Conservation (phyloP, 2,329 filamentous ascomycete species). For the Alternaria atra region DNA sequence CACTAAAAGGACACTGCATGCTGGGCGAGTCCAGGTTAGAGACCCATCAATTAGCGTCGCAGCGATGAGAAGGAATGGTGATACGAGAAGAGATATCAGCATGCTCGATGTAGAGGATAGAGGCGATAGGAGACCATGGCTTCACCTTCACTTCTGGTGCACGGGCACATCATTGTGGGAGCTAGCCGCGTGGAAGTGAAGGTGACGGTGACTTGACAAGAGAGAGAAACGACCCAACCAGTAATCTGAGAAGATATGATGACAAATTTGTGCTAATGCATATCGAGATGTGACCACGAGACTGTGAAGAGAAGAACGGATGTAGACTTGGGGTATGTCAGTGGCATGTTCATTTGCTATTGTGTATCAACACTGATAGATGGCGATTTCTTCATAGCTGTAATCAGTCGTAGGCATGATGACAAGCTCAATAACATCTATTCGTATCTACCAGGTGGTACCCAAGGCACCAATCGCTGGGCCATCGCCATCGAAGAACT, state of each 20-base stretch:
- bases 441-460: not conserved
- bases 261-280: not conserved
- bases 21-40: not conserved
- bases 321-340: no score
- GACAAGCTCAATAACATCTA: not conserved
- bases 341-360: not conserved
- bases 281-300: not conserved
- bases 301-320: not conserved
- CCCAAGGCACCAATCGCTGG: constrained; percentile 17
- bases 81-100: not conserved
- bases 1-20: not conserved
- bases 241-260: not conserved
- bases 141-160: constrained; percentile 12
- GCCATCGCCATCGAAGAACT: constrained; percentile 39
- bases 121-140: constrained; percentile 4
- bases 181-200: not conserved
- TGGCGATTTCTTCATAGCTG: not conserved
- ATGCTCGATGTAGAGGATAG: constrained; percentile 3
- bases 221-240: not conserved
- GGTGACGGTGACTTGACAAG: not conserved
- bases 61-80: not conserved
- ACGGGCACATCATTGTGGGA: not conserved
- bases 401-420: not conserved
- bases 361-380: not conserved
- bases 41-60: not conserved